Evolutionary conservation across 2,329 filamentous ascomycete genomes (phyloP).

Genomic region (Colletotrichum sp.): DNA sequence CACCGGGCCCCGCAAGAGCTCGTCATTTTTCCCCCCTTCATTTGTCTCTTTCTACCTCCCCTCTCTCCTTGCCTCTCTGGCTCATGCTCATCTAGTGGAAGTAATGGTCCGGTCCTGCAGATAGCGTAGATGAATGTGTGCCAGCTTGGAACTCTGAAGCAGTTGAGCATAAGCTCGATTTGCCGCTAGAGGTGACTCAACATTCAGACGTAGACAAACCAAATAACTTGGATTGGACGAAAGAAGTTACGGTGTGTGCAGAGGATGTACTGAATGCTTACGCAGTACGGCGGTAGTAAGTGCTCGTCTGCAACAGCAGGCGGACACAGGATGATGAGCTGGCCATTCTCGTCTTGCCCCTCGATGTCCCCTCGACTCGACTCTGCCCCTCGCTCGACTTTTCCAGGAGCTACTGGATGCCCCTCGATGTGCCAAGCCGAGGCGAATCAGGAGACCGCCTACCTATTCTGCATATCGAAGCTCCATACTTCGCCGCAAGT

Average conservation of each 20-base stretch:
- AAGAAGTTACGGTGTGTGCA: neutral
- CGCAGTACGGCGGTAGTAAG: neutral
- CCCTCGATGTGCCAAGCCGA: neutral
- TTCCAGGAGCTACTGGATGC: neutral
- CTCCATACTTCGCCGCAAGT: neutral
- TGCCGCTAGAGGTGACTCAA: neutral
- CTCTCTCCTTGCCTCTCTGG: neutral
- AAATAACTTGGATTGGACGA: neutral
- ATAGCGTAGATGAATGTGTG: neutral
- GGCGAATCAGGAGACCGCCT: slow-evolving; percentile 10
- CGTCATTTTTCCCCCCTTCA: neutral
- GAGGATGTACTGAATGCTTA: neutral
- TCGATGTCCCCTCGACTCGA: neutral
- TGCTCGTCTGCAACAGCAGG: neutral
- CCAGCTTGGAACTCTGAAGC: neutral
- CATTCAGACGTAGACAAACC: neutral
- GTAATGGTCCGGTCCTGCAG: neutral
- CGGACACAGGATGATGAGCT: neutral
- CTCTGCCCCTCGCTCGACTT: neutral
- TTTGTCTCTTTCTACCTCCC: neutral
- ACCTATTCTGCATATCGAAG: neutral
- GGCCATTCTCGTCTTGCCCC: neutral
- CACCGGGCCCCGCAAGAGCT: neutral
- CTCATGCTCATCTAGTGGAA: neutral
- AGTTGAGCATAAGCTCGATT: neutral